Base-by-base conservation (phyloP, 208 protist species). In the Wallacemonas sp. region DNA sequence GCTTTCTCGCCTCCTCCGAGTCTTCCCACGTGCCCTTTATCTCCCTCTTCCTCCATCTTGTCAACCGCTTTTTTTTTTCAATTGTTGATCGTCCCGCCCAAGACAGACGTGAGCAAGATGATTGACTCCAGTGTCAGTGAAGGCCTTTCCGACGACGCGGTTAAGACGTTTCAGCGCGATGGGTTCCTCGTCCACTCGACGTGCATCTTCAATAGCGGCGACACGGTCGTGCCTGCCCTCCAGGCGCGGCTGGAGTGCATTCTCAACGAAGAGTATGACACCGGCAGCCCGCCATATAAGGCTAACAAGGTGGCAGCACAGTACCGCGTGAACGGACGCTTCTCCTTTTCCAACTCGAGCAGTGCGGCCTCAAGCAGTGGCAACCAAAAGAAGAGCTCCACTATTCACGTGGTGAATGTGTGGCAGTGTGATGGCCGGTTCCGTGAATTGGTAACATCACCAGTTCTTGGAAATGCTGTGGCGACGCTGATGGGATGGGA, bases 371-470 rank as follows among this genome's bases (percentile, higher is more conserved):
- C 33, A 30, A 30, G 36, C 17, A 12, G 30, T 21, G 12, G n/a
- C 51, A n/a, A 9, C 51, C 24, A 26, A 33, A 19, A 28, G 47
- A 58, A 58, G 14, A 42, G 31, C 61, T 51, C 30, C 24, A 80
- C 70, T 0, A 69, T 76, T 22, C 75, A 82, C 59, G 28, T 66
- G 31, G 58, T 79, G 22, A 79, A 81, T 22, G 45, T 80, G 0
- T 81, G 68, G 68, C 38, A 62, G 22, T 63, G 62, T 41, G 68
- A 63, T 42, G 19, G 0, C 6, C 15, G 41, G 24, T 58, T 81
- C n/a, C 3, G 2, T 0, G 22, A 39, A 14, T 31, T 82, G 6
- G 75, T 76, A 17, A 73, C 68, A 2, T 66, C 51, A 4, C 53
- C 74, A 3, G 30, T 56, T 14, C 42, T 81, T 5, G 70, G 63